Evolutionary conservation across 176 grass and related monocot species (phyloP), one percentile per base, ranked within the genome.

Genomic region (Tillandsia leiboldiana): DNA sequence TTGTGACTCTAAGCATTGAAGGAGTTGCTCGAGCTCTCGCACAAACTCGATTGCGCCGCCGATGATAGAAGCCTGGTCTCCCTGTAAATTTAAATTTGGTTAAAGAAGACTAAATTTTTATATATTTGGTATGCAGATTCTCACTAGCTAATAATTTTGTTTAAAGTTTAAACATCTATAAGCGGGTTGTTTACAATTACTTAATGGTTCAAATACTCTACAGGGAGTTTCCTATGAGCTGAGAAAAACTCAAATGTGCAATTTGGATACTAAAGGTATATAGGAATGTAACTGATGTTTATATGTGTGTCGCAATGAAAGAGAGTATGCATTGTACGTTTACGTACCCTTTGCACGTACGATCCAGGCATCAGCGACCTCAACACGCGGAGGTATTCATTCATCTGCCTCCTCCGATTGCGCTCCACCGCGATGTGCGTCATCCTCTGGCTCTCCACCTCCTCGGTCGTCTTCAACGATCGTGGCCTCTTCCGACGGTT

Each of bases 41-140:
- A 99, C 88, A 70, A 93, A 99, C 69, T 99, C 94, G 15, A 99
- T 99, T 59, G 94, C 94, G 49, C 94, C 94, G 0, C 94, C 94
- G 26, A 99, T 90, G 53, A 99, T 93, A 15, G 94, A 93, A 24
- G 94, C 94, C 53, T 99, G 87, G 50, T 93, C 94, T 80, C 94
- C 94, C 94, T 99, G 82, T 0, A 76, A 50, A 68, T 73, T 33
- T 22, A 23, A 63, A 54, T 26, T 10, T 63, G 72, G 9, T 53
- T 15, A 58, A 18, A 15, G 66, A 24, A 42, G 8, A 63, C 61
- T 5, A 22, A 13, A 63, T 18, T 48, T 70, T n/a, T 6, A 78
- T 28, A 26, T 6, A 78, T 28, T 27, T 67, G 23, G 42, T 50
- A 1, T 17, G 33, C 64, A 10, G 63, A 49, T n/a, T 62, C 14